phyloP scores from a whole-genome alignment of 2,329 filamentous ascomycete species.

The Trichoderma arundinaceum region DNA sequence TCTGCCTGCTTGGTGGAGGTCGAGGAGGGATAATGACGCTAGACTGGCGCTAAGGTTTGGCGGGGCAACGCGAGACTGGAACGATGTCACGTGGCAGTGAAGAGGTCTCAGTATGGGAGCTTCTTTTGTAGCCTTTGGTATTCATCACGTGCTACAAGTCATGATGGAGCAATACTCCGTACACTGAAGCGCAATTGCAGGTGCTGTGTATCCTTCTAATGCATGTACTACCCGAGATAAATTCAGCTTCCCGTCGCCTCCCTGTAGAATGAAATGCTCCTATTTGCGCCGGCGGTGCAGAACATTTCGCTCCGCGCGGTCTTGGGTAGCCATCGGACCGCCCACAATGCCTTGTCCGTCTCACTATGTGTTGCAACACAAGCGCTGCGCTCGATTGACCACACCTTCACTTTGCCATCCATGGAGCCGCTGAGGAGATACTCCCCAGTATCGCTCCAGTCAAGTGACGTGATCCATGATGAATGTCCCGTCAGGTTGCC shows the following conservation, averaged over 20 bases:
- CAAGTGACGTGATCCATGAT: conserved; percentile 87
- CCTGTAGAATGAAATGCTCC: conserved; percentile 79
- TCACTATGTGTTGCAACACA: conserved; percentile 96
- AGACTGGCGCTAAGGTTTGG: conserved; percentile 46
- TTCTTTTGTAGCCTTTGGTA: neutral
- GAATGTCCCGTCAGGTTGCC: conserved; percentile 79
- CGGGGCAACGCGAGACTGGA: conserved; percentile 61
- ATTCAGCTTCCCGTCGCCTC: conserved; percentile 74
- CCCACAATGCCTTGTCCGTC: conserved; percentile 83
- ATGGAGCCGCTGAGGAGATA: conserved; percentile 86
- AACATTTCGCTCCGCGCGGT: conserved; percentile 72
- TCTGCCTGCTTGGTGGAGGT: conserved; percentile 14
- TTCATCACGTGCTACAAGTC: conserved; percentile 30
- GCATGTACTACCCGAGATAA: neutral
- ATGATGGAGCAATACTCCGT: neutral
- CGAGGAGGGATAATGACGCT: neutral
- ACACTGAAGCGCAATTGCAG: neutral
- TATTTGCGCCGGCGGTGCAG: conserved; percentile 77
- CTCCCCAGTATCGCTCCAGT: conserved; percentile 94
- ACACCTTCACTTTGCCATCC: conserved; percentile 94
- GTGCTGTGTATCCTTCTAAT: neutral
- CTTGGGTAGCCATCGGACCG: conserved; percentile 82
- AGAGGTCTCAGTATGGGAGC: neutral
- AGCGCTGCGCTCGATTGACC: conserved; percentile 81
- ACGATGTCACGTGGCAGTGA: conserved; percentile 54